Evolutionary conservation across 202 grass and related monocot genomes (phyloP).

Genomic region (Zoysia matrella): DNA sequence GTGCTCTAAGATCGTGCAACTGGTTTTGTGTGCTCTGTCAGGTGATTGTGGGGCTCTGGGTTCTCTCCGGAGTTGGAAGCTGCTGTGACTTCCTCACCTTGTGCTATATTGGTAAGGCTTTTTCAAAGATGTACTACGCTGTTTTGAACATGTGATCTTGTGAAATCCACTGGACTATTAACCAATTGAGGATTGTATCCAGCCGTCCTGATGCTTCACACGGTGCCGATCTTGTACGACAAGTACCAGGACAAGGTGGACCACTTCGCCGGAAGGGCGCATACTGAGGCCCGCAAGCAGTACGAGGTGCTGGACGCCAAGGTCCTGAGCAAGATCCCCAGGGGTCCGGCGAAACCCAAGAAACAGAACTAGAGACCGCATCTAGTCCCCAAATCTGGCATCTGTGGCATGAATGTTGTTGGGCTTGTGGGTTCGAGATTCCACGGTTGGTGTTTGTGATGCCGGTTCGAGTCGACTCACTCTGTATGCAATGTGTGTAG

Average conservation of each 20-base stretch:
- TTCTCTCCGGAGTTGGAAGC: constrained; percentile 71
- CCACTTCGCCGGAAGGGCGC: constrained; percentile 63
- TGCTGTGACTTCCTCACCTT: constrained; percentile 89
- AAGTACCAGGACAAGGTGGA: constrained; percentile 95
- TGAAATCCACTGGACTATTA: background rate
- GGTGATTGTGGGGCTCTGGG: constrained; percentile 76
- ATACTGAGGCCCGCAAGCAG: constrained; percentile 61
- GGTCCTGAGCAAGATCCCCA: constrained; percentile 87
- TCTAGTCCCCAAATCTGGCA: too few relatives aligned
- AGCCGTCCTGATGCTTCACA: constrained; percentile 74
- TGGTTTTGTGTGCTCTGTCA: constrained; percentile 20
- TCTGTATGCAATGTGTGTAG: too few relatives aligned
- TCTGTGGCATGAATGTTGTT: too few relatives aligned
- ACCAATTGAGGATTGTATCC: background rate
- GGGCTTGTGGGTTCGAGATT: too few relatives aligned
- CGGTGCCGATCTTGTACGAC: constrained; percentile 83
- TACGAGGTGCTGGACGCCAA: constrained; percentile 77
- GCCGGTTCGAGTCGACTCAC: too few relatives aligned
- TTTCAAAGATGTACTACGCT: background rate
- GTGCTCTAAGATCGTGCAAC: constrained; percentile 1
- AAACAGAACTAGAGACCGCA: constrained; percentile 65
- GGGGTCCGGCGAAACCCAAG: constrained; percentile 58
- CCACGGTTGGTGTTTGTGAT: too few relatives aligned
- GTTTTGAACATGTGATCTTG: background rate
- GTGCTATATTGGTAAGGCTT: constrained; percentile 73